phyloP scores from a whole-genome alignment of 2,329 filamentous ascomycete genomes.

The Colletotrichum euphorbiae region DNA sequence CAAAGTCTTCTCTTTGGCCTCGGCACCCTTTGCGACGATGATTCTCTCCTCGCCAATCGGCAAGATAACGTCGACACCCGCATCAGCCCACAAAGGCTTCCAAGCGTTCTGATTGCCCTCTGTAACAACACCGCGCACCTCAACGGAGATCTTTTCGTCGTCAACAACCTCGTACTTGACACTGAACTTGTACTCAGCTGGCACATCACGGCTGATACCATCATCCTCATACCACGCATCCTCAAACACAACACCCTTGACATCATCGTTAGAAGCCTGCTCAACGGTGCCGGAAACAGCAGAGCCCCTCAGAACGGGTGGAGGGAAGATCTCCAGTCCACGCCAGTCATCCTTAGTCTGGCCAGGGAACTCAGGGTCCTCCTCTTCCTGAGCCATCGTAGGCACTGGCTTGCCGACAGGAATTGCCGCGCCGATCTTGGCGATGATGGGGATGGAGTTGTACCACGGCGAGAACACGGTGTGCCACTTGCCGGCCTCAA shows the following conservation, averaged over 20 bases:
- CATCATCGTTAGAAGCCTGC: not conserved
- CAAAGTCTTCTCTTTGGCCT: slow-evolving; percentile 20
- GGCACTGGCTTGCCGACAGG: slow-evolving; percentile 52
- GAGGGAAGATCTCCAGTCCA: slow-evolving; percentile 57
- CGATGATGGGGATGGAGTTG: slow-evolving; percentile 54
- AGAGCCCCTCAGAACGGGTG: slow-evolving; percentile 38
- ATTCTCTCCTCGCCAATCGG: slow-evolving; percentile 31
- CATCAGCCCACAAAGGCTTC: slow-evolving; percentile 26
- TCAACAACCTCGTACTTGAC: slow-evolving; percentile 23
- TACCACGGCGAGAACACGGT: slow-evolving; percentile 56
- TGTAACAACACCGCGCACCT: not conserved
- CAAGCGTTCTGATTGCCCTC: slow-evolving; percentile 12
- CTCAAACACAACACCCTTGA: slow-evolving; percentile 44
- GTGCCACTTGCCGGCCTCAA: slow-evolving; percentile 57
- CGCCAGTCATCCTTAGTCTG: slow-evolving; percentile 56
- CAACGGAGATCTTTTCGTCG: not conserved
- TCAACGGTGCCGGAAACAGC: slow-evolving; percentile 24
- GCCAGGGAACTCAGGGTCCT: slow-evolving; percentile 52
- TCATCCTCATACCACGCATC: slow-evolving; percentile 54
- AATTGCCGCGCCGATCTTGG: slow-evolving; percentile 54
- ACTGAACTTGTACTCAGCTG: slow-evolving; percentile 29
- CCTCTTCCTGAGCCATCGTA: slow-evolving; percentile 50
- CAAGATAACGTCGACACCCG: slow-evolving; percentile 28
- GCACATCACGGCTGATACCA: slow-evolving; percentile 45
- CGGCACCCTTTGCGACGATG: slow-evolving; percentile 4